Base-by-base conservation (phyloP, 2,329 filamentous ascomycete genomes). In the Coniella vitis region DNA sequence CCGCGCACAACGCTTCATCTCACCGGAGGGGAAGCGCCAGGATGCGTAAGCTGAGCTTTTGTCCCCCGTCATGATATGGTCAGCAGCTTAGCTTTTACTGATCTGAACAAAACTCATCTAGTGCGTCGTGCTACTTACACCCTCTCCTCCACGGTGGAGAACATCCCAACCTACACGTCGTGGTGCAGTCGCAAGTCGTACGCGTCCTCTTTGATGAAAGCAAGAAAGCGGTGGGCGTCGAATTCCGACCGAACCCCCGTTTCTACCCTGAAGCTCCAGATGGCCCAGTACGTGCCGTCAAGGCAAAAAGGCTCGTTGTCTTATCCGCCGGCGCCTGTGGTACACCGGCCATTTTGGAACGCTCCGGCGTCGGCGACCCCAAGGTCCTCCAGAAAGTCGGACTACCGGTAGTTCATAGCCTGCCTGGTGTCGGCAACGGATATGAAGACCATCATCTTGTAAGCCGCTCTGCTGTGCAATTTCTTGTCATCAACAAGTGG, bases 161-260 rank as follows among this genome's bases (percentile, higher is more conserved):
- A 16, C 67, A 73, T 48, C 70, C 72, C 0, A 78, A 79, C 45
- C 66, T 83, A 1, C 73, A 80, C 46, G 69, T 82, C 7, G 63
- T 81, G 3, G 66, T 73, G 1, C 68, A 81, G 52, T 67, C 71
- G 10, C 72, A 76, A 54, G 75, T 79, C 4, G 61, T 68, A 3
- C 68, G 70, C 3, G 65, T 78, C 13, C 47, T 76, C 3, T 73
- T 76, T 48, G 69, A 76, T 17, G 64, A 68, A 10, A 69, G 71
- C 31, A 71, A 65, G 16, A 57, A 62, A 38, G 77, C 76, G 7
- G 65, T 65, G 1, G 77, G 74, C 0, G 68, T 79, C 3, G 73
- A 77, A 56, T 75, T 72, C 53, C 69, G 67, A 49, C 68, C 65
- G 38, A 73, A 66, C 52, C 60, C 62, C 13, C 60, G 62, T 1